Percentiles rank a stretch among this genome's conserved stretches.
Evolutionary conservation across 1,139 yeast genomes (phyloP).

Genomic region (Yamadazyma epiphylla): DNA sequence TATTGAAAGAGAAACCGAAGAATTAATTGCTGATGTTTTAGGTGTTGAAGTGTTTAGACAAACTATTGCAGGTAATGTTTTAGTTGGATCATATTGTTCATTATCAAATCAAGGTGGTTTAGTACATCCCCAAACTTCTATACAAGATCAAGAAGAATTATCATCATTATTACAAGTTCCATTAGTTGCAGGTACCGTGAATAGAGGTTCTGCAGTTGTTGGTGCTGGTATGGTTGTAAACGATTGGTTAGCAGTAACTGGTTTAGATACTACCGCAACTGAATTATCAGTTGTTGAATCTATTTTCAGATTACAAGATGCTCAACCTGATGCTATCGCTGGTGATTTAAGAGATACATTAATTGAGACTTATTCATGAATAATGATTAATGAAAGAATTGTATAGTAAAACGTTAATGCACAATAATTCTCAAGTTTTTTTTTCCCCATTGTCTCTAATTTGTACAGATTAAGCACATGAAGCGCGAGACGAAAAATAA

Average conservation of each 20-base stretch:
- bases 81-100: conserved; percentile 95
- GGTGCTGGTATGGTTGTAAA: conserved; percentile 99
- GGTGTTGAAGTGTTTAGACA: conserved; percentile 99
- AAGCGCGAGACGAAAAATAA: too few relatives aligned
- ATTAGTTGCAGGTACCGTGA: conserved; percentile 96
- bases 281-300: conserved; percentile 95
- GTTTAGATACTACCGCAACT: conserved; percentile 97
- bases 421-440: too few relatives aligned
- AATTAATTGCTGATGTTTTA: conserved; percentile 94
- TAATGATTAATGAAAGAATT: not conserved
- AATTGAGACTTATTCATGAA: conserved; percentile 72
- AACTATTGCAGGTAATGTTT: conserved; percentile 96
- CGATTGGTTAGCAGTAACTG: conserved; percentile 97
- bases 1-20: conserved; percentile 98
- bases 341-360: conserved; percentile 86
- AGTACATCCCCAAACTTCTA: conserved; percentile 95
- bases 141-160: conserved; percentile 97
- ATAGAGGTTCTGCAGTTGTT: conserved; percentile 95
- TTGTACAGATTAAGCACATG: too few relatives aligned
- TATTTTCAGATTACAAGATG: conserved; percentile 88
- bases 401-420: not conserved
- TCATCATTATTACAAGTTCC: conserved; percentile 96
- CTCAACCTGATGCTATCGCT: conserved; percentile 79
- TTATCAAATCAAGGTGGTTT: conserved; percentile 97
- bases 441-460: not conserved